phyloP scores from a whole-genome alignment of 805 yeast genomes.

The Candida corydali region DNA sequence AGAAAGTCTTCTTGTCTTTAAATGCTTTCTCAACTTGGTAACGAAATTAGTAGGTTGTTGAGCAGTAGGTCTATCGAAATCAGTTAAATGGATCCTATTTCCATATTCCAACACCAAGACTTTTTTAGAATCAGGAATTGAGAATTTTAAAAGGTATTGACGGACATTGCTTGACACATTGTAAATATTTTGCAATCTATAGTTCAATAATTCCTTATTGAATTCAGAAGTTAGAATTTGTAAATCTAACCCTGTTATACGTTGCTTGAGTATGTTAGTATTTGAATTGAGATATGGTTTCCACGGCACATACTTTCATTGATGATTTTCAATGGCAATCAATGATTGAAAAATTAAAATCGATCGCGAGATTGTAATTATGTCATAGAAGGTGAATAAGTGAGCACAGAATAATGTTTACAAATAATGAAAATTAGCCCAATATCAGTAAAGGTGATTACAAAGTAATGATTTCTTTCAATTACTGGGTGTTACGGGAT shows the following conservation, averaged over 20 bases:
- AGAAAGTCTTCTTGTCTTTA: constrained; percentile 75
- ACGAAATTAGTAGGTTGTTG: constrained; percentile 84
- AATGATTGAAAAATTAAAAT: background rate
- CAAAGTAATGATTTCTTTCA: too few species aligned
- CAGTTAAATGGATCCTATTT: constrained; percentile 71
- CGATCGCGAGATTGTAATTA: background rate
- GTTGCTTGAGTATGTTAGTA: constrained; percentile 48
- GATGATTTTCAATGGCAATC: background rate
- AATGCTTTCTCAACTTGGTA: constrained; percentile 78
- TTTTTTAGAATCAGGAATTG: constrained; percentile 77
- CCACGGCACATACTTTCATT: constrained; percentile 3
- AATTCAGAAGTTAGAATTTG: constrained; percentile 69
- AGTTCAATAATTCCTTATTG: constrained; percentile 50
- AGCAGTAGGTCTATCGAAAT: constrained; percentile 75
- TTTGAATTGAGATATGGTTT: too few species aligned
- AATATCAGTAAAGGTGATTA: too few species aligned
- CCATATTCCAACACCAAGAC: constrained; percentile 83
- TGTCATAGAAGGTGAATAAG: background rate
- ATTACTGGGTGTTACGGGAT: too few species aligned
- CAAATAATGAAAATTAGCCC: too few species aligned
- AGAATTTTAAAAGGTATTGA: constrained; percentile 75
- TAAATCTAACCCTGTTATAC: constrained; percentile 81
- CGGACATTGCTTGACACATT: constrained; percentile 68
- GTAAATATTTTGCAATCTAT: constrained; percentile 80
- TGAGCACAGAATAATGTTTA: too few species aligned